Conservation (phyloP, 1,284 basidiomycete genomes). For the Exsudoporus floridanus region DNA sequence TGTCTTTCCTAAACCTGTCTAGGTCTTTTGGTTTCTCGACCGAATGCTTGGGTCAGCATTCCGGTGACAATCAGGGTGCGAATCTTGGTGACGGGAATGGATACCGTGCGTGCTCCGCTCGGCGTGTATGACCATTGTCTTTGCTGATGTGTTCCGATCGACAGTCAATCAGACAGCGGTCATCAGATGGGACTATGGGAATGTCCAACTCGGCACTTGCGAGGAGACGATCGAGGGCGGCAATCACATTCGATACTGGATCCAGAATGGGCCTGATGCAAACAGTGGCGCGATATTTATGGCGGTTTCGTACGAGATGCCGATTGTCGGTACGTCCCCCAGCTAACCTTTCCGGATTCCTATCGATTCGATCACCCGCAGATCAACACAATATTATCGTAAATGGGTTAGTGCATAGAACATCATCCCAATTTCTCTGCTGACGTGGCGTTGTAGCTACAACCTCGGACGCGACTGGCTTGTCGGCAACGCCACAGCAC, state of each 20-base stretch:
- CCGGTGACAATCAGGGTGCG: conserved; percentile 68
- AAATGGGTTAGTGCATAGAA: conserved; percentile 46
- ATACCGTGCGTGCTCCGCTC: conserved; percentile 45
- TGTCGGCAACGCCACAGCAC: conserved; percentile 73
- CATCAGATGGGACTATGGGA: conserved; percentile 79
- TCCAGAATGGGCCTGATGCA: conserved; percentile 64
- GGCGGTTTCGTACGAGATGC: conserved; percentile 75
- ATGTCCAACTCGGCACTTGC: conserved; percentile 77
- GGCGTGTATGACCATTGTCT: not conserved
- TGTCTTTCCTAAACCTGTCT: conserved; percentile 5
- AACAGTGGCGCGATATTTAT: conserved; percentile 83
- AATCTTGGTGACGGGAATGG: conserved; percentile 87
- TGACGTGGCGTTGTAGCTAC: conserved; percentile 40
- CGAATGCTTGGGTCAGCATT: conserved; percentile 84
- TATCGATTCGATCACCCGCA: conserved; percentile 8
- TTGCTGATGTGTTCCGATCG: not conserved
- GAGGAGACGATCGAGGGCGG: conserved; percentile 86
- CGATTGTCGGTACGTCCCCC: conserved; percentile 49
- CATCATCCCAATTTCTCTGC: not conserved
- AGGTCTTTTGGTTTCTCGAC: conserved; percentile 65
- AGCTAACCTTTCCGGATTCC: not conserved
- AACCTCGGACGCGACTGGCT: conserved; percentile 75
- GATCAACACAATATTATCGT: conserved; percentile 54
- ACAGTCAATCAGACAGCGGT: conserved; percentile 76
- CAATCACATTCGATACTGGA: conserved; percentile 90